phyloP scores from a whole-genome alignment of 2,329 filamentous ascomycete species.

The Sporothrix mexicana region DNA sequence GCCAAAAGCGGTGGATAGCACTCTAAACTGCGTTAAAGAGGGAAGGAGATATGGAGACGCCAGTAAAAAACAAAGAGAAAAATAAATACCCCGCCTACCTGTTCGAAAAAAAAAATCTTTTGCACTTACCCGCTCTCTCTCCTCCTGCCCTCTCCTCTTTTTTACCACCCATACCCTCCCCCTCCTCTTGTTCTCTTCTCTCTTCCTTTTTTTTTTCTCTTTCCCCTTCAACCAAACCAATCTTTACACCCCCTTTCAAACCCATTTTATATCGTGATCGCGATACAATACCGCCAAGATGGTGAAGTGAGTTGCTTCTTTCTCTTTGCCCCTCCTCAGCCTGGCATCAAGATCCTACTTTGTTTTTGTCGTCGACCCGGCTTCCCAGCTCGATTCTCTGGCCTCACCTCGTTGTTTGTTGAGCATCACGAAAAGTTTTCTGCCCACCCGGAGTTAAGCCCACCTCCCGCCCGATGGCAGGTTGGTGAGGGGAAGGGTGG shows the following conservation, averaged over 20 bases:
- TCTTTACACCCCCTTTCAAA: constrained; percentile 36
- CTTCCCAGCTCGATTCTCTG: not conserved
- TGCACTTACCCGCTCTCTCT: constrained; percentile 33
- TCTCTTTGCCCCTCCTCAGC: not conserved
- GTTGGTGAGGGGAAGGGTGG: constrained; percentile 11
- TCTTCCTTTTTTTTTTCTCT: constrained; percentile 26
- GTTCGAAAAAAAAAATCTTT: constrained; percentile 35
- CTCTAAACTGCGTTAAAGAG: not conserved
- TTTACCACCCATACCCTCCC: constrained; percentile 9
- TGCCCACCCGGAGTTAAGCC: constrained; percentile 39
- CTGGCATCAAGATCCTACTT: not conserved
- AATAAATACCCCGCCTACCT: constrained; percentile 35
- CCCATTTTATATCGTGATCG: constrained; percentile 38
- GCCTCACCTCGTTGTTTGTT: not conserved
- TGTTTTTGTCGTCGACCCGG: constrained; percentile 8
- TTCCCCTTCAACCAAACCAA: constrained; percentile 33
- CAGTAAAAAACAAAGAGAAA: constrained; percentile 21
- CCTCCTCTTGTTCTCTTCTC: constrained; percentile 28
- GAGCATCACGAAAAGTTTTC: constrained; percentile 27
- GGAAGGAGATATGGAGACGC: constrained; percentile 24
- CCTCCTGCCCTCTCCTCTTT: constrained; percentile 23
- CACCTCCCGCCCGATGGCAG: constrained; percentile 33
- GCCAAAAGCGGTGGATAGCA: constrained; percentile 20
- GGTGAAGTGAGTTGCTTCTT: constrained; percentile 85
- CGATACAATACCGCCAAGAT: constrained; percentile 84